Evolutionary conservation across 176 grass and related monocot species (phyloP).

Genomic region (Lolium multiflorum): DNA sequence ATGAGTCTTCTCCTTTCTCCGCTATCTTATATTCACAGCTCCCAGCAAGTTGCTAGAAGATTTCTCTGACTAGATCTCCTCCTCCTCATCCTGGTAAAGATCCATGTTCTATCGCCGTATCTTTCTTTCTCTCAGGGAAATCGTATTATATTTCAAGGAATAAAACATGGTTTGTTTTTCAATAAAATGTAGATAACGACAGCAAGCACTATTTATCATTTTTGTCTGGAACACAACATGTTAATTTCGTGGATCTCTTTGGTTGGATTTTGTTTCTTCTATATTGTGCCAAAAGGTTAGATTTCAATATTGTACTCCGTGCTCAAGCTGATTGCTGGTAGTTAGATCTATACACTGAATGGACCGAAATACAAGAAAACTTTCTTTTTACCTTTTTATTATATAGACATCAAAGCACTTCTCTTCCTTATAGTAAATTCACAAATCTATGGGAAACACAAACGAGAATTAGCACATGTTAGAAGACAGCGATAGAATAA

Average conservation of each 20-base stretch:
- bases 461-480: too few relatives aligned
- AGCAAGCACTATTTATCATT: background rate
- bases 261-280: background rate
- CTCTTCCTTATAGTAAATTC: too few relatives aligned
- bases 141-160: background rate
- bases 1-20: too few relatives aligned
- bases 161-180: background rate
- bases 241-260: background rate
- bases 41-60: background rate
- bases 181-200: background rate
- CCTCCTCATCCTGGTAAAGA: background rate
- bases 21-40: too few relatives aligned
- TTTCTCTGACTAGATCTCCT: background rate
- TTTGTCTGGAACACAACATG: background rate
- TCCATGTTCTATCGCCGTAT: background rate
- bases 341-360: too few relatives aligned
- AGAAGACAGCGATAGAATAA: too few relatives aligned
- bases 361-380: too few relatives aligned
- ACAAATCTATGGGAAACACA: too few relatives aligned
- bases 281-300: background rate
- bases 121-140: background rate
- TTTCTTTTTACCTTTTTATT: too few relatives aligned
- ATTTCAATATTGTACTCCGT: background rate
- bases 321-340: background rate
- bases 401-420: too few relatives aligned